A percentile compares a stretch with the other conserved stretches of the same genome.
phyloP scores from a whole-genome alignment of 73 alveolate species.

The Blepharisma japonicum region DNA sequence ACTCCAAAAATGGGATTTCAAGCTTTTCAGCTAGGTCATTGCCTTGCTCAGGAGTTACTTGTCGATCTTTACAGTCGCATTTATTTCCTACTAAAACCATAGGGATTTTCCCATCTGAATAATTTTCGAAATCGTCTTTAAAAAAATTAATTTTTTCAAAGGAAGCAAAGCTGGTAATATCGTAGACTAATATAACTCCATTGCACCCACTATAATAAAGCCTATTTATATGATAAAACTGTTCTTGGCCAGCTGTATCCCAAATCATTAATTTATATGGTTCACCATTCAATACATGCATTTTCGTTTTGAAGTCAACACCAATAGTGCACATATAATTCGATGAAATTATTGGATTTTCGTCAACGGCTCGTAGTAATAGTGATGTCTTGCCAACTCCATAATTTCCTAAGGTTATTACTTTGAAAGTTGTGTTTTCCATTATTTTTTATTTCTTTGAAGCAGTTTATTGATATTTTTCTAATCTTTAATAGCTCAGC shows the following conservation, averaged over 20 bases:
- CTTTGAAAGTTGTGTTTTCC: background rate
- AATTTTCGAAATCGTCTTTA: background rate
- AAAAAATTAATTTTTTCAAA: background rate
- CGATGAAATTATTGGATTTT: background rate
- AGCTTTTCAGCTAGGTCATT: background rate
- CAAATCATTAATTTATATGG: background rate
- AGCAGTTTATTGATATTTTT: too few species aligned
- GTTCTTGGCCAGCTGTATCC: conserved; percentile 24
- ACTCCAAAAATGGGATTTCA: background rate
- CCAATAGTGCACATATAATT: background rate
- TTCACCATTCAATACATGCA: background rate
- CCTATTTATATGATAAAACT: background rate
- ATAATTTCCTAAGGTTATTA: background rate
- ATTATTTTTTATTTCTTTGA: too few species aligned
- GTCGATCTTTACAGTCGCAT: conserved; percentile 3
- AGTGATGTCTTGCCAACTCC: background rate
- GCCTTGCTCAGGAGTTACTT: background rate
- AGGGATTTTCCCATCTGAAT: background rate
- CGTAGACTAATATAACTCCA: background rate
- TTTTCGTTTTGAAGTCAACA: background rate
- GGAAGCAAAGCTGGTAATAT: background rate
- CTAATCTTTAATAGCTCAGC: too few species aligned
- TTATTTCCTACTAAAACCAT: background rate
- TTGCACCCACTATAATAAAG: background rate
- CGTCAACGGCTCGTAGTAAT: background rate